A percentile compares a stretch with the other conserved stretches of the same genome.
Evolutionary conservation across 805 yeast genomes (phyloP).

Genomic region (Wickerhamomyces chaumierensis): DNA sequence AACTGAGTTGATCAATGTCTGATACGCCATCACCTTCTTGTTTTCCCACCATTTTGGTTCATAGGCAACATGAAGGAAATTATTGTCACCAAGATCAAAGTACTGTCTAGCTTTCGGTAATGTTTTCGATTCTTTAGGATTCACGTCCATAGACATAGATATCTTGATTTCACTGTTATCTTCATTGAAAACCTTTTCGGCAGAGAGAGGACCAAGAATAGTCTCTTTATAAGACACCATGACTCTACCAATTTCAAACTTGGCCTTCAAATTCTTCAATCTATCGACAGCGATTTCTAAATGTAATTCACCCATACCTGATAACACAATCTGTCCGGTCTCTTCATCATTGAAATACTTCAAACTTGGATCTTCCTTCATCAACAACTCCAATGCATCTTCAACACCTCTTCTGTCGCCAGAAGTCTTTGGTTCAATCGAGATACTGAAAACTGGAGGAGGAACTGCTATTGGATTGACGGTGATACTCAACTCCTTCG

Average conservation of each 20-base stretch:
- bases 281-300: constrained; percentile 80
- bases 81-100: constrained; percentile 23
- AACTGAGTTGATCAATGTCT: constrained; percentile 36
- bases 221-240: constrained; percentile 88
- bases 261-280: constrained; percentile 72
- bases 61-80: constrained; percentile 22
- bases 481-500: constrained; percentile 30
- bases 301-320: constrained; percentile 98
- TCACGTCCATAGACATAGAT: constrained; percentile 22
- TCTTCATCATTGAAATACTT: constrained; percentile 67
- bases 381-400: constrained; percentile 48
- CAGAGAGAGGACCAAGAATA: constrained; percentile 10
- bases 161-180: constrained; percentile 14
- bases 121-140: constrained; percentile 15
- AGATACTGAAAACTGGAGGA: constrained; percentile 84
- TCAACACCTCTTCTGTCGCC: constrained; percentile 74
- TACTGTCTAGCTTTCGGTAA: constrained; percentile 18
- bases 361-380: constrained; percentile 89
- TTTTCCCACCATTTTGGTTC: constrained; percentile 19
- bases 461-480: constrained; percentile 77
- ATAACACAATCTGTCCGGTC: constrained; percentile 74
- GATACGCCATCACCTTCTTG: constrained; percentile 36
- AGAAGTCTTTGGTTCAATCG: constrained; percentile 71
- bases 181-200: constrained; percentile 5
- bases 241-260: constrained; percentile 69